Conservation (phyloP, 2,329 filamentous ascomycete species). For the Daldinia sp. region DNA sequence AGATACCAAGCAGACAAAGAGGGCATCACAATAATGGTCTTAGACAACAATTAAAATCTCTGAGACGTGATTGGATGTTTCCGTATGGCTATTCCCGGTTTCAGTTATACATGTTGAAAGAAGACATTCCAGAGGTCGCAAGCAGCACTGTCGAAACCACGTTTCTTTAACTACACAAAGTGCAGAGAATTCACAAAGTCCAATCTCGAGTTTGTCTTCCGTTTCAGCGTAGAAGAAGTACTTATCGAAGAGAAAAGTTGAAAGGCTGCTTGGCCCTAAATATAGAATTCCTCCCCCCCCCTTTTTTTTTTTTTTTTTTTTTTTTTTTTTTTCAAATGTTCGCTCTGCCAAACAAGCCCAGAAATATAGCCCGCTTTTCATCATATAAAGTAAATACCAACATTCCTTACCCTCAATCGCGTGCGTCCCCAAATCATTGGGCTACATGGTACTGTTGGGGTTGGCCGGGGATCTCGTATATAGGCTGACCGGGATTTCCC, state of each 20-base stretch:
- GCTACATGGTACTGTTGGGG: constrained; percentile 16
- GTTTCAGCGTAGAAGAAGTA: neutral
- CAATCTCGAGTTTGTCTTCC: neutral
- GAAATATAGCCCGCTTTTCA: neutral
- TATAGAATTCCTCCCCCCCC: neutral
- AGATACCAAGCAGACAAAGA: constrained; percentile 26
- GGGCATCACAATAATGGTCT: neutral
- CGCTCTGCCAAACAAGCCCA: neutral
- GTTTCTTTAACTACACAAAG: constrained; percentile 16
- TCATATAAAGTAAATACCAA: neutral
- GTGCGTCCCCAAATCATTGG: neutral
- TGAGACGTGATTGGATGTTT: constrained; percentile 32
- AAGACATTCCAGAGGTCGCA: constrained; percentile 36
- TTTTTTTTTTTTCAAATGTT: neutral
- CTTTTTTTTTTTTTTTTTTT: too few relatives aligned
- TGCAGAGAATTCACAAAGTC: constrained; percentile 6
- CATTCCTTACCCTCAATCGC: too few relatives aligned
- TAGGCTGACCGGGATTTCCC: constrained; percentile 24
- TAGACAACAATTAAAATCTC: constrained; percentile 16
- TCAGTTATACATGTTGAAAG: constrained; percentile 21
- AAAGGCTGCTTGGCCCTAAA: neutral
- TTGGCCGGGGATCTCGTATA: constrained; percentile 37
- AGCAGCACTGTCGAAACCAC: constrained; percentile 6
- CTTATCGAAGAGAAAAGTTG: neutral
- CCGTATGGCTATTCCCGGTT: constrained; percentile 28